Percentiles rank a stretch among this genome's conserved stretches.
Conservation (phyloP, 345 rosid genomes). For the Sapria himalayana region DNA sequence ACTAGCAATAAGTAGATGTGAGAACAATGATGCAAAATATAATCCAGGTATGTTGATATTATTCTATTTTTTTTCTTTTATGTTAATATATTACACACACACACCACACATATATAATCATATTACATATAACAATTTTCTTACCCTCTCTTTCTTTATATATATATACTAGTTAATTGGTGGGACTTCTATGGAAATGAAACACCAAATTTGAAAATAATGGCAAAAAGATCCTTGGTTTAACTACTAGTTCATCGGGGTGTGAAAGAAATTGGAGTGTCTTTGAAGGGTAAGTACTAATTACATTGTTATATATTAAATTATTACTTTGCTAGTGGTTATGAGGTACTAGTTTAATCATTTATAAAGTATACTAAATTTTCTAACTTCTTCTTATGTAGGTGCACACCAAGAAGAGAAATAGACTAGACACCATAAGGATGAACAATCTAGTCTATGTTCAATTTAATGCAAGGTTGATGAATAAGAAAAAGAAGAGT, state of each 20-base stretch:
- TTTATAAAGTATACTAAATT: not conserved
- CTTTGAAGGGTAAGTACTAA: not conserved
- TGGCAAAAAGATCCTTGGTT: not conserved
- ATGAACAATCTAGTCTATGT: not conserved
- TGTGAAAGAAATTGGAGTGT: not conserved
- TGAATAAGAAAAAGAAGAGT: not conserved
- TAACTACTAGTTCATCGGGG: not conserved
- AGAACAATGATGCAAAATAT: not conserved
- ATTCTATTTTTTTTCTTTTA: not conserved
- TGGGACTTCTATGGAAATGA: not conserved
- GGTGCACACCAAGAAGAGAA: not conserved
- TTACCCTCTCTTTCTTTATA: not conserved
- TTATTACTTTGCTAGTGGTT: too few species aligned
- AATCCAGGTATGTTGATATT: not conserved
- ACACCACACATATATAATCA: too few species aligned
- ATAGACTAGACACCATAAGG: not conserved
- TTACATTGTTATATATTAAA: too few species aligned
- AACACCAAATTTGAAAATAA: not conserved
- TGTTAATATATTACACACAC: not conserved
- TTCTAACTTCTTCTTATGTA: not conserved
- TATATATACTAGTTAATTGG: not conserved
- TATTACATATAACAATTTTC: not conserved
- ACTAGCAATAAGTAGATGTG: too few species aligned
- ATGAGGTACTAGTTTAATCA: too few species aligned
- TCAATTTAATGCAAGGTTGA: not conserved